These are phyloP conservation scores for Biancaea sappan DNA, from an alignment of 306 rosid species.

Conservation along the genomic window DNA sequence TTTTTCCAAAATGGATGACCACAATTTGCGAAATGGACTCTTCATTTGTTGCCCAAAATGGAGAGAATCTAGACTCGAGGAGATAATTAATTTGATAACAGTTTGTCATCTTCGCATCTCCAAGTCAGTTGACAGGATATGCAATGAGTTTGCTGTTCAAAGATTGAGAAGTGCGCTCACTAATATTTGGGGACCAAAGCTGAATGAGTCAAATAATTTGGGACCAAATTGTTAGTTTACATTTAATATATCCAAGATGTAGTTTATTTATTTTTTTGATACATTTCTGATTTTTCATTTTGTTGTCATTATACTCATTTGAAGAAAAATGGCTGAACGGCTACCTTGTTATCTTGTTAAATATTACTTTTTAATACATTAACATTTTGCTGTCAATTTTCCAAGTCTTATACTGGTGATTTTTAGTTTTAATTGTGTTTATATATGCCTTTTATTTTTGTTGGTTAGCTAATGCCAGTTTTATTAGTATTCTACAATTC, in stretches of 20 bases:
- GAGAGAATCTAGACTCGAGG: too few species aligned
- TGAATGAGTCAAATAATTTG: too few species aligned
- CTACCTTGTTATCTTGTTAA: not conserved
- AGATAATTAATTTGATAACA: too few species aligned
- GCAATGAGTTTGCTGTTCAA: too few species aligned
- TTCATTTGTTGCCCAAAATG: too few species aligned
- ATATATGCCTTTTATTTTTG: not conserved
- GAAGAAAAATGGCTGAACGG: not conserved
- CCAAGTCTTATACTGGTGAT: not conserved
- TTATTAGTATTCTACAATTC: conserved; percentile 5
- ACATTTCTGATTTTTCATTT: not conserved
- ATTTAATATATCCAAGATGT: conserved; percentile 6
- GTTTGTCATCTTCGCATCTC: too few species aligned
- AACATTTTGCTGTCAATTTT: not conserved
- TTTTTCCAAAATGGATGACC: too few species aligned
- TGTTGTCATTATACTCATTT: not conserved
- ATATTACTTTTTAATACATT: not conserved
- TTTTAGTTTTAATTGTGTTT: conserved; percentile 17
- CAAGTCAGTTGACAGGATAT: too few species aligned
- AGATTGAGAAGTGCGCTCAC: too few species aligned
- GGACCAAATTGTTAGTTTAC: too few species aligned
- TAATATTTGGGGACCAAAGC: too few species aligned
- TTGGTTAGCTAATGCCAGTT: conserved; percentile 25
- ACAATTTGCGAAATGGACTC: too few species aligned
- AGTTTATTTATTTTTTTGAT: not conserved